Conservation (phyloP, 768 basidiomycete species). For the Leccinum disarticulatum region DNA sequence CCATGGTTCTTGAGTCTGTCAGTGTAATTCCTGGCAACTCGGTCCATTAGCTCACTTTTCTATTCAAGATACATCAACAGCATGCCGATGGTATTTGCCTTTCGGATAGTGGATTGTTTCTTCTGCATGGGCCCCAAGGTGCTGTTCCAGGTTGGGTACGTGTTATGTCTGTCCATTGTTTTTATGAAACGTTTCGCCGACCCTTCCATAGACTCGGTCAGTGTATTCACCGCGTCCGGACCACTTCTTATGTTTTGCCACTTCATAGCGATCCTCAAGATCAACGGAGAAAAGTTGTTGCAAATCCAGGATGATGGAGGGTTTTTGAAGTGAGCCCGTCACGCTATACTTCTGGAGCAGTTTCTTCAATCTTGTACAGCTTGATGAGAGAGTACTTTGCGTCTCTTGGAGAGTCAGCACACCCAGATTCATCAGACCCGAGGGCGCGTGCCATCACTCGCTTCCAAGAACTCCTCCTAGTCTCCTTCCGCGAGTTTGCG, state of each 20-base stretch:
- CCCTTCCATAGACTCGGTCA: conserved; percentile 51
- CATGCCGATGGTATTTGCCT: conserved; percentile 97
- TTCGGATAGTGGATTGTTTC: conserved; percentile 96
- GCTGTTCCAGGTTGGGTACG: conserved; percentile 94
- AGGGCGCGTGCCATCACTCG: conserved; percentile 91
- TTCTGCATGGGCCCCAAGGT: conserved; percentile 99
- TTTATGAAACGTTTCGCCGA: conserved; percentile 8
- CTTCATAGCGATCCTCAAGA: conserved; percentile 87
- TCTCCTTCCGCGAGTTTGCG: conserved; percentile 97
- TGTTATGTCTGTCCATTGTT: not conserved
- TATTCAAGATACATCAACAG: conserved; percentile 76
- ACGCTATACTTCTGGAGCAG: not conserved
- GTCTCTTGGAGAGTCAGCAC: conserved; percentile 90
- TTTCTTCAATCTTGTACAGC: conserved; percentile 38
- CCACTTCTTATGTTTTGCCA: conserved; percentile 14
- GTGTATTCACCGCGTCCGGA: conserved; percentile 23
- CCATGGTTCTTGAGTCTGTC: conserved; percentile 98
- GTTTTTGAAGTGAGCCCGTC: conserved; percentile 77
- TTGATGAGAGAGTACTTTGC: conserved; percentile 96
- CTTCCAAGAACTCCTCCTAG: conserved; percentile 94
- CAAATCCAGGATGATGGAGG: conserved; percentile 96
- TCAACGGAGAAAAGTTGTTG: conserved; percentile 90
- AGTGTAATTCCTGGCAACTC: conserved; percentile 38
- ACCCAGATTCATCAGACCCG: conserved; percentile 85
- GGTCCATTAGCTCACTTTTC: conserved; percentile 1